Conservation (phyloP, 345 rosid genomes). For the Brassica rapa region DNA sequence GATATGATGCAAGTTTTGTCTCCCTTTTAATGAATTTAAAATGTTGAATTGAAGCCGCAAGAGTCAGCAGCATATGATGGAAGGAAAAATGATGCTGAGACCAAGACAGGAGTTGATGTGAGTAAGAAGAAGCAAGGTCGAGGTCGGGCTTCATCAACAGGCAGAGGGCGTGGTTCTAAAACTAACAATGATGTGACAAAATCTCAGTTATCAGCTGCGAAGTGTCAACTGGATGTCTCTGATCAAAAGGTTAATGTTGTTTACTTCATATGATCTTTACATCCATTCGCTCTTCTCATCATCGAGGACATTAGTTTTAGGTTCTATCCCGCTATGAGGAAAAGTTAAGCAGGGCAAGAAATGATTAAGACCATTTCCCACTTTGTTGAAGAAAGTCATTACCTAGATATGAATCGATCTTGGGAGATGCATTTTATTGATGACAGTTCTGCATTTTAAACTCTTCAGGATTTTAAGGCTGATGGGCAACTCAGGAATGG, state of each 20-base stretch:
- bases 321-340: too few species aligned
- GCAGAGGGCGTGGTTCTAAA: slow-evolving; percentile 89
- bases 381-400: not conserved
- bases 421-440: too few species aligned
- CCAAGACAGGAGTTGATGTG: slow-evolving; percentile 55
- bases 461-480: slow-evolving; percentile 62
- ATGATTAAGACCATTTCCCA: not conserved
- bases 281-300: slow-evolving; percentile 18
- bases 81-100: slow-evolving; percentile 63
- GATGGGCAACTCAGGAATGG: slow-evolving; percentile 57
- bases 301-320: not conserved
- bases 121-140: slow-evolving; percentile 81
- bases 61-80: slow-evolving; percentile 60
- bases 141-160: slow-evolving; percentile 68
- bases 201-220: slow-evolving; percentile 53
- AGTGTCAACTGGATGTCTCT: slow-evolving; percentile 70
- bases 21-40: not conserved
- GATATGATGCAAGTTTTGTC: not conserved
- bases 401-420: slow-evolving; percentile 22
- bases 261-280: slow-evolving; percentile 13
- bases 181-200: slow-evolving; percentile 55
- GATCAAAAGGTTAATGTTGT: slow-evolving; percentile 56
- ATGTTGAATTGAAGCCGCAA: slow-evolving; percentile 33
- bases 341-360: too few species aligned
- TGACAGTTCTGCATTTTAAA: slow-evolving; percentile 19